phyloP scores from a whole-genome alignment of 768 basidiomycete genomes.

The Tulasnella sp. region DNA sequence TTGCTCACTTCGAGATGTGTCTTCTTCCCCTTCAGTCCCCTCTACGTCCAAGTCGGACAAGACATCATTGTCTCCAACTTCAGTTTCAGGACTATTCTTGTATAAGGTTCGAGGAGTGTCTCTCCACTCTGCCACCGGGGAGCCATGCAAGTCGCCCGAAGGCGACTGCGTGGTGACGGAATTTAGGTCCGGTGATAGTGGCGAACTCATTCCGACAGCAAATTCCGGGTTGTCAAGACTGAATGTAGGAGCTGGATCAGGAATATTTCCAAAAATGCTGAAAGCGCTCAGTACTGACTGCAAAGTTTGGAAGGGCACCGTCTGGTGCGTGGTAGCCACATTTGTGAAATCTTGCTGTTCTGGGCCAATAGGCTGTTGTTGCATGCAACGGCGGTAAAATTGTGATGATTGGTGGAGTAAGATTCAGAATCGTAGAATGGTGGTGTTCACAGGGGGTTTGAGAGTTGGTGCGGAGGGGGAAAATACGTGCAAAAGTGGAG shows the following conservation, averaged over 20 bases:
- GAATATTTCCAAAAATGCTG: background rate
- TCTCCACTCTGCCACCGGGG: background rate
- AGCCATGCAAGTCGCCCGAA: background rate
- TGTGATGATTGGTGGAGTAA: background rate
- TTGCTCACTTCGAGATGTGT: background rate
- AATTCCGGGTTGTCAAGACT: background rate
- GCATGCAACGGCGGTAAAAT: background rate
- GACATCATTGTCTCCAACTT: conserved; percentile 14
- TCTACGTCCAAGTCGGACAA: background rate
- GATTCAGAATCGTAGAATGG: background rate
- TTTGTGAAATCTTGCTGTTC: background rate
- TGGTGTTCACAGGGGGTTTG: background rate
- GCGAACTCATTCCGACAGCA: background rate
- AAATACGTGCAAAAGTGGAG: background rate
- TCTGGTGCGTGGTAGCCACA: background rate
- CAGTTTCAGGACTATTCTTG: conserved; percentile 4
- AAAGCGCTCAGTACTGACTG: background rate
- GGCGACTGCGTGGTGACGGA: no score
- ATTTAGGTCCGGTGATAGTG: background rate
- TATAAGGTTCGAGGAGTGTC: conserved; percentile 11
- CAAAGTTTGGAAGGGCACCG: background rate
- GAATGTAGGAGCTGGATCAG: background rate
- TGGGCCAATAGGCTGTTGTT: background rate
- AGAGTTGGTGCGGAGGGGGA: background rate
- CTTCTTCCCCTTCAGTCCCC: background rate